phyloP scores from a whole-genome alignment of 1,284 basidiomycete genomes.

The Xerocomus minutiporus region DNA sequence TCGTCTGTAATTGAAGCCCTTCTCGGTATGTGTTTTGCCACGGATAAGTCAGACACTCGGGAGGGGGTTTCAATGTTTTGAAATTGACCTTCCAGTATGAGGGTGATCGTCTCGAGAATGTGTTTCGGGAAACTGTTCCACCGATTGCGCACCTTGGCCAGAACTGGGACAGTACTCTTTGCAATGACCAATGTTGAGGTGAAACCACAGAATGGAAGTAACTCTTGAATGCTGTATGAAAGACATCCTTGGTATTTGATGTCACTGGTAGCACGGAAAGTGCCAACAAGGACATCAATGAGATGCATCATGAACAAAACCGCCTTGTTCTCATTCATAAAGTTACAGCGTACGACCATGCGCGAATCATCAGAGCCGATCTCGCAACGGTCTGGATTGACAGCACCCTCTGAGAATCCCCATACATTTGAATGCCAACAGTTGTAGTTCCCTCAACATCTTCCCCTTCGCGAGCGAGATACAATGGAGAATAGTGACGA shows the following conservation, averaged over 20 bases:
- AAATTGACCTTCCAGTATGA: constrained; percentile 77
- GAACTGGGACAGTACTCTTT: constrained; percentile 48
- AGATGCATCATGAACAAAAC: constrained; percentile 82
- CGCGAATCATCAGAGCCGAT: constrained; percentile 56
- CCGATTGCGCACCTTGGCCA: constrained; percentile 61
- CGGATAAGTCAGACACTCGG: constrained; percentile 74
- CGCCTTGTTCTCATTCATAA: constrained; percentile 77
- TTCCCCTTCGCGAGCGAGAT: constrained; percentile 66
- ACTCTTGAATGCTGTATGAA: constrained; percentile 90
- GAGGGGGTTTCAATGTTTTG: constrained; percentile 41
- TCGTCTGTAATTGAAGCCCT: constrained; percentile 92
- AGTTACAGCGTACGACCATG: constrained; percentile 80
- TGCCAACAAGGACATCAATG: constrained; percentile 85
- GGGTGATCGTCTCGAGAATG: constrained; percentile 83
- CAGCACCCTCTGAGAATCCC: constrained; percentile 79
- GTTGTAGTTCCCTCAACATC: constrained; percentile 62
- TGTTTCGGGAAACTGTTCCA: constrained; percentile 82
- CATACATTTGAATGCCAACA: constrained; percentile 84
- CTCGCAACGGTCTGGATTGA: constrained; percentile 93
- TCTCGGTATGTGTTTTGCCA: constrained; percentile 82
- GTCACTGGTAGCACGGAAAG: constrained; percentile 91
- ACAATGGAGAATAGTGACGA: constrained; percentile 68
- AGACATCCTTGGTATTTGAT: constrained; percentile 88
- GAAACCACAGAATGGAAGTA: constrained; percentile 87
- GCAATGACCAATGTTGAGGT: constrained; percentile 59